Conservation (phyloP, 108 stramenopile species). For the Skeletonema menzelii region DNA sequence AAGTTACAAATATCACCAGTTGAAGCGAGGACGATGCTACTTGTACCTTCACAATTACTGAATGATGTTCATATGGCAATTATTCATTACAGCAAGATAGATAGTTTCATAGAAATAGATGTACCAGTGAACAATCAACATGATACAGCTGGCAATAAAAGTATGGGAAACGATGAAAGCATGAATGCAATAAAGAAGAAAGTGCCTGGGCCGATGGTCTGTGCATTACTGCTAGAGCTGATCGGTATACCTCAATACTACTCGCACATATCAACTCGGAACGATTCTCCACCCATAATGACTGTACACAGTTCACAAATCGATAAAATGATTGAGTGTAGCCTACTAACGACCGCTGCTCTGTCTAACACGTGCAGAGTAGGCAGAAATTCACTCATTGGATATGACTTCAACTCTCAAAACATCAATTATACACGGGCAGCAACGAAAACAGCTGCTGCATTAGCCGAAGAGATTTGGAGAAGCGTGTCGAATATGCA, state of each 20-base stretch:
- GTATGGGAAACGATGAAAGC: not conserved
- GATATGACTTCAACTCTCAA: slow-evolving; percentile 24
- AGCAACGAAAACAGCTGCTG: slow-evolving; percentile 19
- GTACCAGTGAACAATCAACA: not conserved
- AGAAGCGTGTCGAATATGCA: slow-evolving; percentile 16
- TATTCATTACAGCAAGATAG: slow-evolving; percentile 18
- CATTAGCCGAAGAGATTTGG: slow-evolving; percentile 36
- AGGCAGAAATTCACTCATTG: slow-evolving; percentile 26
- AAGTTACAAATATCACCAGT: slow-evolving; percentile 6
- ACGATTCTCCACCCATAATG: not conserved
- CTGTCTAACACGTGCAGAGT: slow-evolving; percentile 30
- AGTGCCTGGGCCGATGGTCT: slow-evolving; percentile 28
- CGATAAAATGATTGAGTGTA: slow-evolving; percentile 27
- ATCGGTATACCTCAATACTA: slow-evolving; percentile 33
- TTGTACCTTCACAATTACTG: slow-evolving; percentile 16
- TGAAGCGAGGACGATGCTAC: slow-evolving; percentile 18
- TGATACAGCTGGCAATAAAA: not conserved
- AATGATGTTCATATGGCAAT: slow-evolving; percentile 22
- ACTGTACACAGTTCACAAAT: slow-evolving; percentile 34
- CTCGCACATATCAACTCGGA: not conserved
- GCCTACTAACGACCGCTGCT: slow-evolving; percentile 19
- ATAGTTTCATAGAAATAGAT: not conserved
- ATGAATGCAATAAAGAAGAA: not conserved
- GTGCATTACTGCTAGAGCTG: slow-evolving; percentile 26
- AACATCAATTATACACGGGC: not conserved